Evolutionary conservation across 176 grass and related monocot genomes (phyloP).

Genomic region (Carex pumila): DNA sequence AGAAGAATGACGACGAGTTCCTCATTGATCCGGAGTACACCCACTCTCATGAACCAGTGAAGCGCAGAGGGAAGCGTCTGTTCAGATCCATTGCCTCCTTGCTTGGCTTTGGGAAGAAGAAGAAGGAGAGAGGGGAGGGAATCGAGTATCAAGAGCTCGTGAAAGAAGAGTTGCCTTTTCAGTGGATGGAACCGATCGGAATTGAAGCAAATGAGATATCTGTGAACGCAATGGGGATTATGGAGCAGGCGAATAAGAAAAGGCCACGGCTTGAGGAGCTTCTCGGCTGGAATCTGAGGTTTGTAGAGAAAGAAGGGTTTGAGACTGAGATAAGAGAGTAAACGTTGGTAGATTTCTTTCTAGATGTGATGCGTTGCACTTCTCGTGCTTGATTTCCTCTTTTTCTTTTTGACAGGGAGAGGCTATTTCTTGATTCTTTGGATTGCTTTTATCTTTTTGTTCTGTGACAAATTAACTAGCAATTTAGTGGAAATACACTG

Average conservation of each 20-base stretch:
- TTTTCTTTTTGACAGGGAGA: slow-evolving; percentile 7
- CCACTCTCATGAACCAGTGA: not conserved
- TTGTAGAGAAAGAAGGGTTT: slow-evolving; percentile 13
- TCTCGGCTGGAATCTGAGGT: slow-evolving; percentile 19
- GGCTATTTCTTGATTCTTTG: slow-evolving; percentile 18
- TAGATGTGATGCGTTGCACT: not conserved
- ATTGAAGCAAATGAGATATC: slow-evolving; percentile 1
- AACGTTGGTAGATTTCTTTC: not conserved
- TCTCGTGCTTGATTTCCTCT: slow-evolving; percentile 23
- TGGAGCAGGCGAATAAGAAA: slow-evolving; percentile 3
- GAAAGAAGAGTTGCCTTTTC: slow-evolving; percentile 20
- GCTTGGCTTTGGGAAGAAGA: slow-evolving; percentile 19
- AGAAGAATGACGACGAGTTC: not conserved
- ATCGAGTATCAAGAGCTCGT: not conserved
- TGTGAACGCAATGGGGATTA: not conserved
- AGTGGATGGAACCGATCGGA: slow-evolving; percentile 8
- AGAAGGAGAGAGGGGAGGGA: not conserved
- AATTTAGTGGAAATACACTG: not conserved
- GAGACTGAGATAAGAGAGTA: slow-evolving; percentile 5
- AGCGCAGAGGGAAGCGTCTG: slow-evolving; percentile 1
- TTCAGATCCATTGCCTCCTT: slow-evolving; percentile 5
- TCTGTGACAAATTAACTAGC: not conserved
- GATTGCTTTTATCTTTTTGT: not conserved
- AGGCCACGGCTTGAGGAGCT: slow-evolving; percentile 22
- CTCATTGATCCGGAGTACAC: slow-evolving; percentile 11